Conservation (phyloP, 2,329 filamentous ascomycete genomes). For the Stemphylium lycopersici region DNA sequence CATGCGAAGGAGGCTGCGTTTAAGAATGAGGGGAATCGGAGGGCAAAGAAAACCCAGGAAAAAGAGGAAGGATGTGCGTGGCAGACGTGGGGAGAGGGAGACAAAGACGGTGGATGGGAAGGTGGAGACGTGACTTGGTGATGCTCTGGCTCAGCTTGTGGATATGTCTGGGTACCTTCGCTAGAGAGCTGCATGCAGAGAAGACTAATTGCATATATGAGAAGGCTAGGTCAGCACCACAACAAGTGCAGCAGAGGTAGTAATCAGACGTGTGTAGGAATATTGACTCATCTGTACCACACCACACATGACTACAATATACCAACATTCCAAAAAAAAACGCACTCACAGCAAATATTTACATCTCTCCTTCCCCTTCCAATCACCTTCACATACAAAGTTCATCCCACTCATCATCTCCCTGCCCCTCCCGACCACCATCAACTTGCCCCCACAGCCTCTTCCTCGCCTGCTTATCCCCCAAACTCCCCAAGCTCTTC, state of each 20-base stretch:
- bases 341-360: too few species aligned
- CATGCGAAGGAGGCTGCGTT: neutral
- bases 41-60: neutral
- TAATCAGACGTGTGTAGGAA: too few species aligned
- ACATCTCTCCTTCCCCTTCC: neutral
- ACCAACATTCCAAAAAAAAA: neutral
- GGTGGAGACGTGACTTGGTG: neutral
- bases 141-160: too few species aligned
- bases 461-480: neutral
- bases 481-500: conserved; percentile 1
- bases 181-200: too few species aligned
- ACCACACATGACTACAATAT: too few species aligned
- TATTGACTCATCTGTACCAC: too few species aligned
- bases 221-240: too few species aligned
- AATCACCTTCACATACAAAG: conserved; percentile 17
- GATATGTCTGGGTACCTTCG: too few species aligned
- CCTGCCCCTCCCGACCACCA: neutral
- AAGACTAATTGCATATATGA: too few species aligned
- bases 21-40: neutral
- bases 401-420: conserved; percentile 27
- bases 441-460: neutral
- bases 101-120: neutral
- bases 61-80: neutral
- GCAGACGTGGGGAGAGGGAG: neutral
- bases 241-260: too few species aligned